These are phyloP conservation scores for Trypanosomatidae sp. DNA, from an alignment of 208 protist species.

Conservation along the genomic window DNA sequence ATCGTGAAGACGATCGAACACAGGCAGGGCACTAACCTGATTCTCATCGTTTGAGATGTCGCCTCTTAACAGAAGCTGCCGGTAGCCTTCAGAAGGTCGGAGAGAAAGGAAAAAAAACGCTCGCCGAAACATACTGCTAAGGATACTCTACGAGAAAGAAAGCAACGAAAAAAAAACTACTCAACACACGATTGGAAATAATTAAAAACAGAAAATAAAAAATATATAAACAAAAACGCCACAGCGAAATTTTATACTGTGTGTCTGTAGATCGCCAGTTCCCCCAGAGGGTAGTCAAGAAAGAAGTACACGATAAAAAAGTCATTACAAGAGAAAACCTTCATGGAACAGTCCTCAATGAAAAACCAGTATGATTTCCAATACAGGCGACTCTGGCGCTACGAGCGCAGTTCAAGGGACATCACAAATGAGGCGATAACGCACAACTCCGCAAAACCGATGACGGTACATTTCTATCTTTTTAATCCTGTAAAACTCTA, in stretches of 20 bases:
- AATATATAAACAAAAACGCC: background rate
- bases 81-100: conserved; percentile 63
- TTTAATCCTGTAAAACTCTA: background rate
- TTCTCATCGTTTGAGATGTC: conserved; percentile 60
- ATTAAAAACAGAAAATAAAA: background rate
- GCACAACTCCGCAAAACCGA: background rate
- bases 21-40: conserved; percentile 61
- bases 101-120: background rate
- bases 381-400: too few species aligned
- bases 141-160: background rate
- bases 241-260: background rate
- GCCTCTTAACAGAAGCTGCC: conserved; percentile 40
- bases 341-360: background rate
- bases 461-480: background rate
- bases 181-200: background rate
- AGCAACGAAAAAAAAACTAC: conserved; percentile 1
- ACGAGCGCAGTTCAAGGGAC: background rate
- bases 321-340: background rate
- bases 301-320: background rate
- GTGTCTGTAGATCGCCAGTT: background rate
- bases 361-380: background rate
- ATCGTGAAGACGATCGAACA: conserved; percentile 82
- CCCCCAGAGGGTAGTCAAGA: background rate
- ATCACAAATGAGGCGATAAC: background rate
- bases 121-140: conserved; percentile 4